Evolutionary conservation across 345 rosid species (phyloP).

Genomic region (Syzygium aromaticum): DNA sequence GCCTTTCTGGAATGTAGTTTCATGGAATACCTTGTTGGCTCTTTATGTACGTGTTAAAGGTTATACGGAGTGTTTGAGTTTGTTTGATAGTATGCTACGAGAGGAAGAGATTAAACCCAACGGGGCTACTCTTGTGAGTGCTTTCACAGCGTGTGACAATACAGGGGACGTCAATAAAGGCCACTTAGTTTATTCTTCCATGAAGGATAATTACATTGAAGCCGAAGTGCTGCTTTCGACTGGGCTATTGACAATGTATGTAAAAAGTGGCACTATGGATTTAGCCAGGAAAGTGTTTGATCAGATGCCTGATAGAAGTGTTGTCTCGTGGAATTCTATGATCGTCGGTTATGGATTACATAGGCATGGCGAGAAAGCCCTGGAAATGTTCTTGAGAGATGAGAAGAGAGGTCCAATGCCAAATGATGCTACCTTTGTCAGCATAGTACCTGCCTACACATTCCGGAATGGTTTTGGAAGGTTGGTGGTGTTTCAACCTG

Average conservation of each 20-base stretch:
- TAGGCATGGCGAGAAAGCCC: slow-evolving; percentile 28
- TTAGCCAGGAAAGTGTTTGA: slow-evolving; percentile 16
- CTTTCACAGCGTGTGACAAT: slow-evolving; percentile 47
- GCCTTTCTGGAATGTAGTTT: slow-evolving; percentile 15
- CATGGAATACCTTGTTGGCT: slow-evolving; percentile 31
- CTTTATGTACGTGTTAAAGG: slow-evolving; percentile 38
- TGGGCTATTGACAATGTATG: slow-evolving; percentile 36
- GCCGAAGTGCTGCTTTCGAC: slow-evolving; percentile 46
- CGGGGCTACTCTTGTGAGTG: slow-evolving; percentile 40
- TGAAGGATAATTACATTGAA: slow-evolving; percentile 20
- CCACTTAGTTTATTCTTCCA: slow-evolving; percentile 33
- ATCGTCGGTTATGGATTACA: slow-evolving; percentile 25
- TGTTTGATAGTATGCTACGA: slow-evolving; percentile 36
- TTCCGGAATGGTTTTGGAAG: slow-evolving; percentile 48
- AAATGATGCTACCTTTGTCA: slow-evolving; percentile 40
- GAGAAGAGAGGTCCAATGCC: slow-evolving; percentile 30
- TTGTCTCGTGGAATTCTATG: slow-evolving; percentile 25
- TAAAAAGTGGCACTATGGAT: slow-evolving; percentile 21
- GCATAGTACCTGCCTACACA: slow-evolving; percentile 46
- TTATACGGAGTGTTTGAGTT: slow-evolving; percentile 29
- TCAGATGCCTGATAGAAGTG: slow-evolving; percentile 15
- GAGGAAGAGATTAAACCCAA: slow-evolving; percentile 31
- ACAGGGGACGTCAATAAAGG: slow-evolving; percentile 36
- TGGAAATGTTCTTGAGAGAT: slow-evolving; percentile 36
- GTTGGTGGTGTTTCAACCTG: slow-evolving; percentile 41